Percentiles rank a stretch among this genome's conserved stretches.
Conservation (phyloP, 495 filamentous ascomycete genomes). For the Penicillium macrosclerotiorum region DNA sequence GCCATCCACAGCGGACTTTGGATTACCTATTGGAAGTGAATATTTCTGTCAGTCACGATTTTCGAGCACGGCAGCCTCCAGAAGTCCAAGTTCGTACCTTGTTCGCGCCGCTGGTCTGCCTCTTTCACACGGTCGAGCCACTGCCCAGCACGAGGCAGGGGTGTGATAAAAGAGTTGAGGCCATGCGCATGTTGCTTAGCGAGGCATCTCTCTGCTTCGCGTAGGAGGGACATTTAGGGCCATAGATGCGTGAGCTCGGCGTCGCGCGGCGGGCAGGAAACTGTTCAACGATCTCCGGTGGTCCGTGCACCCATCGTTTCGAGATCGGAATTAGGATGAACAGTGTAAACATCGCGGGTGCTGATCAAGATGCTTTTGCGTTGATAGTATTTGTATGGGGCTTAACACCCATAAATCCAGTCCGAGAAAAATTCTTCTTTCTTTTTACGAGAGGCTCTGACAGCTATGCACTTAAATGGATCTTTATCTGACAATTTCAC, state of each 20-base stretch:
- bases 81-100: no score
- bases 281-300: slow-evolving; percentile 10
- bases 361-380: no score
- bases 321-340: no score
- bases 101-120: slow-evolving; percentile 38
- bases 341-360: no score
- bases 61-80: neutral
- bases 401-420: no score
- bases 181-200: slow-evolving; percentile 42
- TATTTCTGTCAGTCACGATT: neutral
- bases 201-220: slow-evolving; percentile 49
- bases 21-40: slow-evolving; percentile 19
- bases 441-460: no score
- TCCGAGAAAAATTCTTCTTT: no score
- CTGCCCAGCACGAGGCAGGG: slow-evolving; percentile 29
- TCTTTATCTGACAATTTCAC: no score
- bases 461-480: no score
- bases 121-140: slow-evolving; percentile 37
- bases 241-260: no score
- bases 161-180: slow-evolving; percentile 49
- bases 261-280: slow-evolving; percentile 7
- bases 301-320: slow-evolving; percentile 16
- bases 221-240: slow-evolving; percentile 46
- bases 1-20: slow-evolving; percentile 45
- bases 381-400: no score